Percentiles rank a stretch among this genome's conserved stretches.
Evolutionary conservation across 2,329 filamentous ascomycete species (phyloP).

Genomic region (Colletotrichum lindemuthianum): DNA sequence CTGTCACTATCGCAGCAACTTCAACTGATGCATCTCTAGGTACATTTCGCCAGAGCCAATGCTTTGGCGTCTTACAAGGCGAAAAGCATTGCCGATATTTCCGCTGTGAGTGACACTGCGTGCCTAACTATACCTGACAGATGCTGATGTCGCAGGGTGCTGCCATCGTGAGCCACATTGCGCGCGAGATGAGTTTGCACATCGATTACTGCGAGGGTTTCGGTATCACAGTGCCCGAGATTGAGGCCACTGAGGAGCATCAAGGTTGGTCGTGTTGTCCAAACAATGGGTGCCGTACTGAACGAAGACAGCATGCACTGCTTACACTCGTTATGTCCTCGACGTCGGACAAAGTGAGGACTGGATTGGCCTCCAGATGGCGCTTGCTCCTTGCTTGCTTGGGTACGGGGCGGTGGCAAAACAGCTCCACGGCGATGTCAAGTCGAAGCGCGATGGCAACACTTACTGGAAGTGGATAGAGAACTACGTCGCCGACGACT

Average conservation of each 20-base stretch:
- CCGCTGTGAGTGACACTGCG: slow-evolving; percentile 61
- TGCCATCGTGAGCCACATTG: slow-evolving; percentile 78
- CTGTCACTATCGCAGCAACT: rapidly evolving
- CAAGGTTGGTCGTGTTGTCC: slow-evolving; percentile 62
- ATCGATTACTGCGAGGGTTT: slow-evolving; percentile 84
- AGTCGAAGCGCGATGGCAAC: slow-evolving; percentile 72
- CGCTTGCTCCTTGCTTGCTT: slow-evolving; percentile 87
- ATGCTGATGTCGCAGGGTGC: slow-evolving; percentile 59
- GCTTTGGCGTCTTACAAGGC: slow-evolving; percentile 88
- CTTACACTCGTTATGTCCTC: slow-evolving; percentile 86
- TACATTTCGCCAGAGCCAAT: slow-evolving; percentile 89
- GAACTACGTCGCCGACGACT: slow-evolving; percentile 87
- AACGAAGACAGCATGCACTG: slow-evolving; percentile 71
- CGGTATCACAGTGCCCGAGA: slow-evolving; percentile 77
- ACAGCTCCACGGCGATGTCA: slow-evolving; percentile 71
- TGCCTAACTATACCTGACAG: slow-evolving; percentile 38
- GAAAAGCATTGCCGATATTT: slow-evolving; percentile 77
- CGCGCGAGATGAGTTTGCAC: slow-evolving; percentile 83
- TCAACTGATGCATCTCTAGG: slow-evolving; percentile 52
- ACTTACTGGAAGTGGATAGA: slow-evolving; percentile 91
- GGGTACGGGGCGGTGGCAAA: slow-evolving; percentile 85
- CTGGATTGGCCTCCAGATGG: slow-evolving; percentile 86
- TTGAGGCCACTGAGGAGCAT: slow-evolving; percentile 78
- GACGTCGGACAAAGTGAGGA: slow-evolving; percentile 90
- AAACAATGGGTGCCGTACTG: neutral